Evolutionary conservation across 257 asterid genomes (phyloP), one percentile per base, ranked within the genome.

Genomic region (Plectranthus barbatus): DNA sequence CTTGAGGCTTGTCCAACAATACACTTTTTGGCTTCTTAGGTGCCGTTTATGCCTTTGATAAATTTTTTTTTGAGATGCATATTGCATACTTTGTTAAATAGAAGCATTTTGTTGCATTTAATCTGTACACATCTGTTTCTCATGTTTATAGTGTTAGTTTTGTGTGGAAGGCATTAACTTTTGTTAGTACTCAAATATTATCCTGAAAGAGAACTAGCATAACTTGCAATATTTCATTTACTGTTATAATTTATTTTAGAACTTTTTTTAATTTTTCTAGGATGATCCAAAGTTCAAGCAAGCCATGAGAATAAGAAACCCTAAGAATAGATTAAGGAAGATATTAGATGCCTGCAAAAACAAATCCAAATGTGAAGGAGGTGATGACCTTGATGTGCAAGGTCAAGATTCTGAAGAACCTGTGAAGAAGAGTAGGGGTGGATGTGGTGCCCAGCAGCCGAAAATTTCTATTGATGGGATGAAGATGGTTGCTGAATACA

Each of bases 381-480:
- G 96, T 39, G 96, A 93, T 50, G 99, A 93, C 52, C 87, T 93
- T 62, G 95, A 89, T 51, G 81, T 58, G 67, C 91, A 79, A 55
- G 78, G 81, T 45, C 95, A 84, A 60, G 95, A 84, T 71, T 4
- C 94, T 56, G 99, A 88, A 6, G 95, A 82, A 73, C 91, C 94
- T 7, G 73, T 74, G 62, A 87, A 82, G 84, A 93, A 85, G 82
- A 26, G 72, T 64, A 78, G 86, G 68, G 97, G 97, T 71, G 99
- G 97, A 60, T 93, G 99, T 75, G 99, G 99, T 74, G 91, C 99
- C 60, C 95, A 85, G 79, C 97, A 90, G 76, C 99, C 99, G 2
- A 93, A 83, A 68, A 83, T 93, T 70, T 75, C 87, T 72, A 87
- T 93, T 68, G 99, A 93, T 78, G 99, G 99, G 20, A 90, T 93